These are phyloP conservation scores for Theobroma grandiflorum DNA, from an alignment of 441 rosid genomes.

Conservation along the genomic window DNA sequence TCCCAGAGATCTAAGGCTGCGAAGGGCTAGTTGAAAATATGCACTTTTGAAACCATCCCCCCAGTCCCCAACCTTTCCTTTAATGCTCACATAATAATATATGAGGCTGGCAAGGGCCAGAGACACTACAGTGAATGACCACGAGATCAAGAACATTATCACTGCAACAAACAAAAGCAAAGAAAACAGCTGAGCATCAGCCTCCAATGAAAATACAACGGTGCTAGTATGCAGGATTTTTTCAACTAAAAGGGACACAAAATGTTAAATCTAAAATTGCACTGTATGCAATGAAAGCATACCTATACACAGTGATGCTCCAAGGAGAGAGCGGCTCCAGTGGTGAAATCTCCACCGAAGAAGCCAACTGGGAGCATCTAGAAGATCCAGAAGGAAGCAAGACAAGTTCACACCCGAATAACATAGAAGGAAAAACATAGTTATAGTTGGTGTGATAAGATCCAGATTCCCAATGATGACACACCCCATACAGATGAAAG, in stretches of 20 bases:
- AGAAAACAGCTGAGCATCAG: slow-evolving; percentile 22
- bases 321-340: slow-evolving; percentile 97
- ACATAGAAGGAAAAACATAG: slow-evolving; percentile 98
- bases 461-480: slow-evolving; percentile 96
- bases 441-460: slow-evolving; percentile 95
- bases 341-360: slow-evolving; percentile 99
- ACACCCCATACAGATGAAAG: slow-evolving; percentile 89
- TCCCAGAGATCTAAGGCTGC: slow-evolving; percentile 98
- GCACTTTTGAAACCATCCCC: slow-evolving; percentile 99
- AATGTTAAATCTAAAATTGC: slow-evolving; percentile 10
- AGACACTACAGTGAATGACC: slow-evolving; percentile 93
- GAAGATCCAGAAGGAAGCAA: slow-evolving; percentile 98
- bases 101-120: slow-evolving; percentile 98
- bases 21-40: slow-evolving; percentile 98
- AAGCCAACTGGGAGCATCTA: slow-evolving; percentile 99
- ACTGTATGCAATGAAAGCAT: slow-evolving; percentile 30
- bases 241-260: neutral
- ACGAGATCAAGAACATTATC: slow-evolving; percentile 99
- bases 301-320: slow-evolving; percentile 95
- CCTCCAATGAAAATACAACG: neutral
- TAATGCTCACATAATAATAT: slow-evolving; percentile 94
- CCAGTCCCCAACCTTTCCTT: slow-evolving; percentile 99
- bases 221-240: neutral
- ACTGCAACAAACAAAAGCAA: slow-evolving; percentile 63
- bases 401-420: slow-evolving; percentile 98